Evolutionary conservation across 2,329 filamentous ascomycete genomes (phyloP), one percentile per base, ranked within the genome.

Genomic region (Fusarium lateritium): DNA sequence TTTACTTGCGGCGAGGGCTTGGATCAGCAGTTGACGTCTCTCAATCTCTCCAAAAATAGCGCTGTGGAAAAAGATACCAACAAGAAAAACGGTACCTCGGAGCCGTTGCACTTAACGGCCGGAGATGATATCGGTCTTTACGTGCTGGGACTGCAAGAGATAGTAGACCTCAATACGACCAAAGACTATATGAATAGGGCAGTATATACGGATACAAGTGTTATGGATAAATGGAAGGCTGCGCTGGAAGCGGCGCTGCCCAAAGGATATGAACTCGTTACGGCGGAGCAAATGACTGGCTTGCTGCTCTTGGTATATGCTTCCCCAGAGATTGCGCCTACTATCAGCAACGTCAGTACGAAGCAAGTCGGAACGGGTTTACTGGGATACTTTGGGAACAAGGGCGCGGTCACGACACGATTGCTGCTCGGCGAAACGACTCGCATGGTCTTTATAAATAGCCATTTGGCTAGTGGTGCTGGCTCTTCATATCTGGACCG

Each of bases 311-410:
- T 98, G 28, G 86, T 98, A 26, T 98, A 96, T 76, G 94, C 94
- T 4, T 93, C 94, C 0, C 90, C 94, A 0, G 86, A 89, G 10
- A 84, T 98, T 40, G 88, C 88, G 2, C 85, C 90, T 0, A 92
- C 91, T 4, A 88, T 98, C 73, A 92, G 89, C 65, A 92, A 93
- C 49, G 89, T 97, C 71, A 97, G 93, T 79, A 94, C 91, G 3
- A 90, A 90, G 6, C 91, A 89, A 59, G 91, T 98, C 9, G 95
- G 94, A 1, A 99, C 96, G 0, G 96, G 96, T 0, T 79, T 98
- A 43, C 88, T 97, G 79, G 95, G 95, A 0, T 97, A 97, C 76
- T 91, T 98, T 83, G 96, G 96, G 11, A 99, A 99, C 79, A 99
- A 99, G 78, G 96, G 96, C 2, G 95, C 93, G 6, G 91, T 97